phyloP scores from a whole-genome alignment of 2,329 filamentous ascomycete species.

The Nigrograna mackinnonii region DNA sequence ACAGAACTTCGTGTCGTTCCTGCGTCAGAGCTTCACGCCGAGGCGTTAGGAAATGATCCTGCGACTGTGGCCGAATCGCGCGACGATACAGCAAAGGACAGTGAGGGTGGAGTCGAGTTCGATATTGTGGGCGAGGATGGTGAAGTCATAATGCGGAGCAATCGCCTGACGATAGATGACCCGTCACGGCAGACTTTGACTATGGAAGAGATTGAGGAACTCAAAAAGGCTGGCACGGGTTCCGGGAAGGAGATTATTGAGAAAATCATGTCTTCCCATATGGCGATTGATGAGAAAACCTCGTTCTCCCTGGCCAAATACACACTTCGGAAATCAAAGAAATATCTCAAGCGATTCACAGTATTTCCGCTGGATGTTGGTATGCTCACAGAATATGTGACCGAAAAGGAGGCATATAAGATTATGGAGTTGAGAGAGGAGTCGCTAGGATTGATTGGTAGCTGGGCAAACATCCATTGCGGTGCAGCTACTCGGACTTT shows the following conservation, averaged over 20 bases:
- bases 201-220: constrained; percentile 70
- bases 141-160: constrained; percentile 60
- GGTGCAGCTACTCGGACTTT: constrained; percentile 47
- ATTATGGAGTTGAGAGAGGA: constrained; percentile 89
- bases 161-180: constrained; percentile 66
- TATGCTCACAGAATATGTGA: constrained; percentile 73
- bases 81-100: constrained; percentile 31
- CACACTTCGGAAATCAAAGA: constrained; percentile 89
- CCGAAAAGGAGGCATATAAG: constrained; percentile 79
- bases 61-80: constrained; percentile 45
- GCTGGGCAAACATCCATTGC: constrained; percentile 89
- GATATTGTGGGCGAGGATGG: constrained; percentile 54
- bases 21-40: constrained; percentile 80
- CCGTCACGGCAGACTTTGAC: constrained; percentile 74
- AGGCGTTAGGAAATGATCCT: constrained; percentile 64
- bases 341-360: constrained; percentile 88
- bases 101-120: constrained; percentile 40
- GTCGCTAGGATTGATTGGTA: constrained; percentile 76
- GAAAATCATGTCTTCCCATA: constrained; percentile 89
- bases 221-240: constrained; percentile 73
- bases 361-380: constrained; percentile 82
- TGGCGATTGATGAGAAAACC: constrained; percentile 91
- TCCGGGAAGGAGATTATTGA: constrained; percentile 88
- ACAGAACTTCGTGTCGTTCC: constrained; percentile 77
- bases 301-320: constrained; percentile 94